Evolutionary conservation across 2,329 filamentous ascomycete species (phyloP), one percentile per base, ranked within the genome.

Genomic region (Fusarium cyanostomum): DNA sequence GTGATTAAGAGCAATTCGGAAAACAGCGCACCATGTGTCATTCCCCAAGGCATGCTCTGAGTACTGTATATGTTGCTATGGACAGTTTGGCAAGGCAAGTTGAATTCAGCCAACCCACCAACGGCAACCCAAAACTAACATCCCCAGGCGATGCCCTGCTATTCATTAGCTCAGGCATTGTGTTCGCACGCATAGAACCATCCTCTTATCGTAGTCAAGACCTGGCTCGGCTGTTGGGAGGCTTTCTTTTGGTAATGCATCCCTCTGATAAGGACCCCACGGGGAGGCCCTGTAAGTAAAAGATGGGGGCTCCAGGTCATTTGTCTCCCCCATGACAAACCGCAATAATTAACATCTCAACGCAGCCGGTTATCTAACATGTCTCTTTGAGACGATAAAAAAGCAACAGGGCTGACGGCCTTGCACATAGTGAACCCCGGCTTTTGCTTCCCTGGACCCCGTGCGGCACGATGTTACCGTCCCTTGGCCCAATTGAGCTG

Each of bases 191-290:
- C 21, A 6, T 21, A 21, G 21, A 6, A 21, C 21, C 21, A 4
- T 21, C 6, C 21, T 21, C 21, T 21, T 21, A n/a, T n/a, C n/a
- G 21, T 21, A 21, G 21, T 21, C 4, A 21, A 21, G 21, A 21
- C 4, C n/a, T n/a, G n/a, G n/a, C n/a, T n/a, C n/a, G n/a, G n/a
- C n/a, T n/a, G n/a, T n/a, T 74, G 64, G 79, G 80, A 9, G 75
- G 54, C 6, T 74, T 75, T 3, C 77, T 78, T 31, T 74, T 66
- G 26, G 72, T 68, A 33, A 18, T 57, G 15, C 39, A 52, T 21
- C 78, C 42, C 86, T 89, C 67, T 54, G 62, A 65, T 65, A 62
- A 65, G 50, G 31, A 43, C 27, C 15, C 28, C 39, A 24, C 45
- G 57, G 62, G 61, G 56, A 43, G 28, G 58, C 48, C 37, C 21